A percentile compares a stretch with the other conserved stretches of the same genome.
Conservation (phyloP, 306 rosid genomes). For the peach (Prunus persica) region Prunus_persica_NCBIv2 NC_034014.1:30267501-30268000, state of each 20-base stretch:
- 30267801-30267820: constrained; percentile 68
- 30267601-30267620: background rate
- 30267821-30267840: constrained; percentile 80
- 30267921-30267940: constrained; percentile 99
- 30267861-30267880: constrained; percentile 90
- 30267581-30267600: background rate
- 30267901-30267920: constrained; percentile 97
- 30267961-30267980: constrained; percentile 55
- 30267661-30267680: constrained; percentile 50
- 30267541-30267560: background rate
- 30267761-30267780: constrained; percentile 49
- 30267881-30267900: constrained; percentile 94
- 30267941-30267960: constrained; percentile 91
- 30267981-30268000: constrained; percentile 12
- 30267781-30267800: constrained; percentile 43
- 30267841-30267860: constrained; percentile 94
- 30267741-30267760: constrained; percentile 47
- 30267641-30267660: constrained; percentile 15
- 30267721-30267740: constrained; percentile 59
- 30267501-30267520: background rate
- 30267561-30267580: background rate
- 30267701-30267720: constrained; percentile 68
- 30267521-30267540: background rate
- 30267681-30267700: constrained; percentile 86
- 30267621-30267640: constrained; percentile 12